phyloP scores from a whole-genome alignment of 2,329 filamentous ascomycete species.

The Fusarium sarcochroum region DNA sequence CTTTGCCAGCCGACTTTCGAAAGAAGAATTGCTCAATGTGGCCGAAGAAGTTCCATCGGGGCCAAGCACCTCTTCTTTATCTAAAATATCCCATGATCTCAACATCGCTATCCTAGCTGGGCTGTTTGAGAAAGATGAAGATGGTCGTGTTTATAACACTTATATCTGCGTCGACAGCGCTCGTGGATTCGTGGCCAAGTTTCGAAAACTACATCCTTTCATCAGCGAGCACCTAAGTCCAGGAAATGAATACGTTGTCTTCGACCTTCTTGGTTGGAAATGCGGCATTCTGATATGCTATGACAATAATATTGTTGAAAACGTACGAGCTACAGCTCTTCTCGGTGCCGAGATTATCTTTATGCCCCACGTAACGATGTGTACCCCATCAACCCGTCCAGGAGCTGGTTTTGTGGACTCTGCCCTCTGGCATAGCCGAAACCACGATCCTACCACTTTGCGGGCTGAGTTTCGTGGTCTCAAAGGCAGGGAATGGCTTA shows the following conservation, averaged over 20 bases:
- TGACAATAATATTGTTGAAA: constrained; percentile 3
- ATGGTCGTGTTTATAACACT: background rate
- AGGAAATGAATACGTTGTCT: constrained; percentile 1
- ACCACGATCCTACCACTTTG: background rate
- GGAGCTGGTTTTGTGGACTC: background rate
- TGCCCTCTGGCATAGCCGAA: background rate
- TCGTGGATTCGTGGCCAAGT: background rate
- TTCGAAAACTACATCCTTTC: background rate
- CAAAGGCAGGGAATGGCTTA: background rate
- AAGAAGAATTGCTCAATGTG: background rate
- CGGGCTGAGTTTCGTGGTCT: background rate
- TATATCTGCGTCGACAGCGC: background rate
- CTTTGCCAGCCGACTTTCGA: background rate
- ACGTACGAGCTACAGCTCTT: background rate
- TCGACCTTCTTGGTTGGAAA: constrained; percentile 1
- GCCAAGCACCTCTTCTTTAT: background rate
- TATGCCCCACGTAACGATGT: constrained; percentile 8
- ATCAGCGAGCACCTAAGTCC: background rate
- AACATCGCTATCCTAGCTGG: background rate
- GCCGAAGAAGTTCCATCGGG: background rate
- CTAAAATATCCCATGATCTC: background rate
- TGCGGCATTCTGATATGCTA: constrained; percentile 9
- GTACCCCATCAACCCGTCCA: constrained; percentile 1
- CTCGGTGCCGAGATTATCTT: constrained; percentile 5
- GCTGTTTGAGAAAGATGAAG: background rate